Base-by-base conservation (phyloP, 352 stramenopile genomes). In the Phytophthora ramorum region DNA sequence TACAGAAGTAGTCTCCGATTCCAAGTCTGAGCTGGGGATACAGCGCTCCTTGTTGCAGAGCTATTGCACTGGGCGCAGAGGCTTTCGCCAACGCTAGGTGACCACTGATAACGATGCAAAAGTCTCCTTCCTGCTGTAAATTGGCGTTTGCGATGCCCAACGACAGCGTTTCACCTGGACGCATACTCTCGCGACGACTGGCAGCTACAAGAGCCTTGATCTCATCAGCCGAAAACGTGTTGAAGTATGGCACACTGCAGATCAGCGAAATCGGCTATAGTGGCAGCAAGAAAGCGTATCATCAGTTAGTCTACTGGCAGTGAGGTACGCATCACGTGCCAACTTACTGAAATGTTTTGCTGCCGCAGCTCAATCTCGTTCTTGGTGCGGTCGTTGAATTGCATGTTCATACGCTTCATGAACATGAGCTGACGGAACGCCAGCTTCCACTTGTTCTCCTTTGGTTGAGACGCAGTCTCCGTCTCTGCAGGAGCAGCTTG, bases 371-470 rank as follows among this genome's bases (percentile, higher is more conserved):
- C 81, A 49, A 93, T 93, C 58, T 93, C 85, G 59, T 90, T 91
- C 66, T 90, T 89, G 16, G 76, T 89, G 44, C 79, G 80, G 60
- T 85, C 68, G 47, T 90, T 90, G 45, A 90, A 85, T 57, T 91
- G 74, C 79, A 89, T 85, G 58, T 93, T 90, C 82, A 92, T 91
- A 32, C 78, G 66, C 62, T 92, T 92, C 81, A 93, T 92, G 71
- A 93, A 92, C 72, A 91, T 81, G 37, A 93, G 77, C 57, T 93
- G 85, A 10, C 81, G 79, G 47, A 93, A 89, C 34, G 79, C 79
- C 46, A 92, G 75, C 55, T 93, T 93, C 85, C 81, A 91, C 64
- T 78, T 80, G 71, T 85, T 90, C 60, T 89, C 79, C 45, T 76
- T 71, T 17, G 20, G 6, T 14, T 3, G 16, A 20, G 19, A 9